A percentile compares a stretch with the other conserved stretches of the same genome.
These are phyloP conservation scores for Neopestalotiopsis rosae DNA, from an alignment of 2,329 filamentous ascomycete species.

Conservation along the genomic window DNA sequence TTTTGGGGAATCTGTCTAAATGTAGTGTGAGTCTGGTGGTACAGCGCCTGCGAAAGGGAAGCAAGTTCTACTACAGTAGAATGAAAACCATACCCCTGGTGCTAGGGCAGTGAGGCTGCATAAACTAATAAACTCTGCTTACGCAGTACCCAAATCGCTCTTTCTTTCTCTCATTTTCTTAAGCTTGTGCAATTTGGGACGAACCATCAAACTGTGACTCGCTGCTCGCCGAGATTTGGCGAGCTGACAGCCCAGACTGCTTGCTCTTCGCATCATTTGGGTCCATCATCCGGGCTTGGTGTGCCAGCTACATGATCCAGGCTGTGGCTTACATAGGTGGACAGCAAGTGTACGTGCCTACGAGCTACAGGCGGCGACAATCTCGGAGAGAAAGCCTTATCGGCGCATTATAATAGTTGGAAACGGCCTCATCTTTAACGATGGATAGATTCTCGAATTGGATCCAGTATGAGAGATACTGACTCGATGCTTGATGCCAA, in stretches of 20 bases:
- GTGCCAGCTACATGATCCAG: background rate
- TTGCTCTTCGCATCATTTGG: background rate
- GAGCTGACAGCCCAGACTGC: background rate
- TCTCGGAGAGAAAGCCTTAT: too few relatives aligned
- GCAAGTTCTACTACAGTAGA: background rate
- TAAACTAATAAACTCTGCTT: constrained; percentile 4
- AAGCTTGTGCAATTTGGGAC: background rate
- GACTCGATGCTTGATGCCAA: too few relatives aligned
- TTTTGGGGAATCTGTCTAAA: background rate
- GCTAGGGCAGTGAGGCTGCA: constrained; percentile 8
- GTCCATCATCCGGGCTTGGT: background rate
- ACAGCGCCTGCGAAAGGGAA: background rate
- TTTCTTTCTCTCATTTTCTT: background rate
- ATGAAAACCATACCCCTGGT: background rate
- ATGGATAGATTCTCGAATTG: too few relatives aligned
- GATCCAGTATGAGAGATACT: too few relatives aligned
- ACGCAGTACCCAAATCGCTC: background rate
- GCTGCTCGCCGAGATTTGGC: background rate
- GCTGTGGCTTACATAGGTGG: background rate
- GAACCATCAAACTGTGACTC: background rate
- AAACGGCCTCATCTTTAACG: too few relatives aligned
- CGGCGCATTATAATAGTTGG: too few relatives aligned
- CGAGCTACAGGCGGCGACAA: too few relatives aligned
- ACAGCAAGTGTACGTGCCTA: too few relatives aligned
- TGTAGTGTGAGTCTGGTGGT: background rate